These are phyloP conservation scores for Nakaseomyces delphensis DNA, from an alignment of 1,139 yeast species.

Conservation along the genomic window DNA sequence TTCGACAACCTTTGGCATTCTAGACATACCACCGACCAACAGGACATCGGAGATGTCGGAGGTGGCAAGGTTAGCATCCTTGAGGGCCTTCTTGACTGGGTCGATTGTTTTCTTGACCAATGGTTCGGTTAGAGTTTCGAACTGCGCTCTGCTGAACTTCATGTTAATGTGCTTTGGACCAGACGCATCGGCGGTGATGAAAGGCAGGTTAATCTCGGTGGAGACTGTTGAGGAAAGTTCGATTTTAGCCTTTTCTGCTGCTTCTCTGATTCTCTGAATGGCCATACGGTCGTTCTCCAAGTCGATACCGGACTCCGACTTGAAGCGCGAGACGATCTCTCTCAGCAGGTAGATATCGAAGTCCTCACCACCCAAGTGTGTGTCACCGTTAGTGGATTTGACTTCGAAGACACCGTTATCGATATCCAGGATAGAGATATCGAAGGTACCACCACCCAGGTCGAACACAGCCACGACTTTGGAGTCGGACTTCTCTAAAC, in stretches of 20 bases:
- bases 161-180: constrained; percentile 24
- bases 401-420: constrained; percentile 97
- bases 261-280: constrained; percentile 98
- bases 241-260: constrained; percentile 99
- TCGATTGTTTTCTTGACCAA: constrained; percentile 88
- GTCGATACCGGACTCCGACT: constrained; percentile 86
- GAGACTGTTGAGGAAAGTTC: constrained; percentile 90
- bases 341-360: constrained; percentile 82
- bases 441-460: constrained; percentile 99
- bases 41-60: constrained; percentile 91
- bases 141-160: constrained; percentile 86
- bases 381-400: constrained; percentile 97
- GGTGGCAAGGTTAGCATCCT: constrained; percentile 84
- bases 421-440: constrained; percentile 87
- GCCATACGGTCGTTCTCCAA: constrained; percentile 94
- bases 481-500: constrained; percentile 80
- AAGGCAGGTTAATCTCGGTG: constrained; percentile 20
- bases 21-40: constrained; percentile 99
- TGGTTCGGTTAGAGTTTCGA: constrained; percentile 84
- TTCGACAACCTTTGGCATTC: constrained; percentile 99
- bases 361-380: constrained; percentile 98
- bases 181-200: constrained; percentile 10
- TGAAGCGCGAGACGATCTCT: constrained; percentile 84
- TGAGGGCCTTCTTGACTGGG: constrained; percentile 97
- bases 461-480: constrained; percentile 92